These are phyloP conservation scores for Arctium minus DNA, from an alignment of 129 eudicot genomes.

Conservation along the genomic window DNA sequence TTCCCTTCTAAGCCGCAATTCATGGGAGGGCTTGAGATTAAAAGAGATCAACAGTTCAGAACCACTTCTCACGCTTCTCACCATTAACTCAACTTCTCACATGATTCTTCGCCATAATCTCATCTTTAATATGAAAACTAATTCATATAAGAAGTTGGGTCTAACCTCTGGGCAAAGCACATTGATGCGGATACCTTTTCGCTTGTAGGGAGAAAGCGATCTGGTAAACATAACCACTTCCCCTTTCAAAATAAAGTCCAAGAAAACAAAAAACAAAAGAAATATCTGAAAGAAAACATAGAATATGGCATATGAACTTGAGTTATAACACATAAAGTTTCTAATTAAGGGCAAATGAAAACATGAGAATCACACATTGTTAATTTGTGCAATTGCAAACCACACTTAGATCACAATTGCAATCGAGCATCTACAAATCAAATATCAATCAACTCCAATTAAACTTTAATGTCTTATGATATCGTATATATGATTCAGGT, in stretches of 20 bases:
- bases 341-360: neutral
- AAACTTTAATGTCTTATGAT: too few species aligned
- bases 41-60: too few species aligned
- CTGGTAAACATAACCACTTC: constrained; percentile 85
- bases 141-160: neutral
- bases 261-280: neutral
- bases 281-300: neutral
- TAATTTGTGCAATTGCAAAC: too few species aligned
- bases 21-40: too few species aligned
- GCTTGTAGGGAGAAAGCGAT: constrained; percentile 73
- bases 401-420: too few species aligned
- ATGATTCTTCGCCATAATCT: neutral
- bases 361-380: too few species aligned
- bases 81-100: too few species aligned
- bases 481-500: too few species aligned
- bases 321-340: neutral
- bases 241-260: constrained; percentile 38
- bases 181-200: constrained; percentile 81
- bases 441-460: too few species aligned
- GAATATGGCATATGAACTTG: neutral
- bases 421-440: too few species aligned
- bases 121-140: neutral
- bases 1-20: too few species aligned
- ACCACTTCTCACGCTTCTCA: too few species aligned
- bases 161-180: constrained; percentile 97